Conservation (phyloP, 2,329 filamentous ascomycete genomes). For the Atkinsonella hypoxylon region DNA sequence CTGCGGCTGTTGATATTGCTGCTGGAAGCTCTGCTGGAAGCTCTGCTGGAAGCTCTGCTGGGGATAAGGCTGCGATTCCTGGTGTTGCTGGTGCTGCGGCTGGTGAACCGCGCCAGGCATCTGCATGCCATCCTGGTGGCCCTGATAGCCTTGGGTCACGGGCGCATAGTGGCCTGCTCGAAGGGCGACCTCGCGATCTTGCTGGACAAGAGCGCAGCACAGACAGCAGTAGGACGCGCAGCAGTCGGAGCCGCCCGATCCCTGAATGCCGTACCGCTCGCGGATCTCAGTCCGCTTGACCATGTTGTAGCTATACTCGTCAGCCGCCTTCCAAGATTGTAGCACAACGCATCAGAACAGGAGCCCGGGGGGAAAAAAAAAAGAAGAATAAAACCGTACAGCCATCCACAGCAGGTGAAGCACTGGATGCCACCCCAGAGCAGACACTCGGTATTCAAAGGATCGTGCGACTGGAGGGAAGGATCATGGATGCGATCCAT, state of each 20-base stretch:
- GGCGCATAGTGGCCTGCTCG: constrained; percentile 15
- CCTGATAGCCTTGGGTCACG: constrained; percentile 24
- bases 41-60: neutral
- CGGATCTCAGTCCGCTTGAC: constrained; percentile 43
- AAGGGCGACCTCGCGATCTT: constrained; percentile 40
- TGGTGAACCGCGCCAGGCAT: constrained; percentile 15
- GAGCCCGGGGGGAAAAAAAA: neutral
- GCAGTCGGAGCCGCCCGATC: constrained; percentile 36
- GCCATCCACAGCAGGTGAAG: constrained; percentile 30
- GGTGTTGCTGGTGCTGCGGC: neutral
- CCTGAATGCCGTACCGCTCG: constrained; percentile 39
- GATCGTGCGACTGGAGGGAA: constrained; percentile 25
- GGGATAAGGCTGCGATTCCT: neutral
- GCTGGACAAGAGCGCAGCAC: constrained; percentile 45
- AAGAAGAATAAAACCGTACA: constrained; percentile 19
- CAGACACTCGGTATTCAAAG: constrained; percentile 30
- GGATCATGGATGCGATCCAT: constrained; percentile 32
- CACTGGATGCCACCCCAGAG: constrained; percentile 26
- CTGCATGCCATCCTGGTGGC: constrained; percentile 25
- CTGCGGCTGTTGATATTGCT: neutral
- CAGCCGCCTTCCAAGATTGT: neutral
- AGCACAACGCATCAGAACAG: neutral
- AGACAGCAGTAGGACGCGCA: constrained; percentile 41
- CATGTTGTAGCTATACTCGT: constrained; percentile 28
- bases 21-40: neutral